Conservation (phyloP, 805 yeast species). For the Yarrowia hollandica region DNA sequence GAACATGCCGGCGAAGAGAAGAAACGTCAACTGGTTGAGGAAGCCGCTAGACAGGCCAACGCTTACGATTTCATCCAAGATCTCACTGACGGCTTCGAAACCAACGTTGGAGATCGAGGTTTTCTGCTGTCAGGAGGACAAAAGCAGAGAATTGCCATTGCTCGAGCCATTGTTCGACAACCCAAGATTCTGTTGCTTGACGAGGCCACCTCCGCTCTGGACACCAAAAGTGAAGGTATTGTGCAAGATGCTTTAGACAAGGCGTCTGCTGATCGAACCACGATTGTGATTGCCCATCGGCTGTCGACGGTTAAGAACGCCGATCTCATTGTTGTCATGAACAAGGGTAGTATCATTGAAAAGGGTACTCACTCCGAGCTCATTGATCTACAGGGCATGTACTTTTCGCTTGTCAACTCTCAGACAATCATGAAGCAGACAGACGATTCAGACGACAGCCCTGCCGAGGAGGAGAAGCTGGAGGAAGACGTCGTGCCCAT, state of each 20-base stretch:
- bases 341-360: slow-evolving; percentile 52
- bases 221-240: slow-evolving; percentile 45
- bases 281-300: slow-evolving; percentile 61
- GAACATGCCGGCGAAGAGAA: slow-evolving; percentile 49
- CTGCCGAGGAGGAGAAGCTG: background rate
- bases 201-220: slow-evolving; percentile 59
- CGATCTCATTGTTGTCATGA: slow-evolving; percentile 55
- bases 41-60: slow-evolving; percentile 44
- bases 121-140: slow-evolving; percentile 65
- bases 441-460: background rate
- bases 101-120: slow-evolving; percentile 64
- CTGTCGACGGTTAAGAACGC: slow-evolving; percentile 58
- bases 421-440: slow-evolving; percentile 37
- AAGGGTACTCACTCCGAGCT: slow-evolving; percentile 47
- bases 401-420: slow-evolving; percentile 42
- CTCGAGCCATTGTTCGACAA: slow-evolving; percentile 59
- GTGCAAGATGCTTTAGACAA: slow-evolving; percentile 46
- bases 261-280: slow-evolving; percentile 45
- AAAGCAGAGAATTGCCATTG: slow-evolving; percentile 65
- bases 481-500: slow-evolving; percentile 13
- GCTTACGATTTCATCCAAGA: slow-evolving; percentile 50
- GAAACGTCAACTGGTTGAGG: slow-evolving; percentile 43
- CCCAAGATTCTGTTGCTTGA: slow-evolving; percentile 59
- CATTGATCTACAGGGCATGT: slow-evolving; percentile 37
- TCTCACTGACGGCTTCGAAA: slow-evolving; percentile 76